Evolutionary conservation across 768 basidiomycete genomes (phyloP).

Genomic region (Boletus reticulatus): DNA sequence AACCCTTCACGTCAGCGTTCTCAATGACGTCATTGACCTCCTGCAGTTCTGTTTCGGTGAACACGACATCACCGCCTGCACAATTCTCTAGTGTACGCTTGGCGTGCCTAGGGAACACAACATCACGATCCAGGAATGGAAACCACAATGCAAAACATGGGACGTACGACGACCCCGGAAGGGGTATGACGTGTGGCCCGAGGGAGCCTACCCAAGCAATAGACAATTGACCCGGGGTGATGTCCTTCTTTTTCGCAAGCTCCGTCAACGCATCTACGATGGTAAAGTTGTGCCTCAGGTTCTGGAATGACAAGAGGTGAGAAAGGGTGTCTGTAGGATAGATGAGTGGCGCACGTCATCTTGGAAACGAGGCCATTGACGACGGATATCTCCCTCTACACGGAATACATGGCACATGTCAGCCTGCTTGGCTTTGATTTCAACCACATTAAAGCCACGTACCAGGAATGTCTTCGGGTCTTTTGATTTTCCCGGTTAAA

Average conservation of each 20-base stretch:
- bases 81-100: conserved; percentile 46
- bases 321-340: not conserved
- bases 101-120: conserved; percentile 21
- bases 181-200: conserved; percentile 45
- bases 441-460: not conserved
- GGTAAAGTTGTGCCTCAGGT: conserved; percentile 41
- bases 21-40: conserved; percentile 40
- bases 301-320: conserved; percentile 20
- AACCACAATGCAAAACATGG: not conserved
- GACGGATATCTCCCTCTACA: conserved; percentile 42
- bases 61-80: conserved; percentile 39
- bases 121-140: not conserved
- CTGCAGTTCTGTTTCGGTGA: conserved; percentile 39
- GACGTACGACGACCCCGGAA: conserved; percentile 47
- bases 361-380: conserved; percentile 41
- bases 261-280: conserved; percentile 41
- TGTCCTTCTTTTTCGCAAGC: conserved; percentile 41
- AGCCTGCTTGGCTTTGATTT: too few species aligned
- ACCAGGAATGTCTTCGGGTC: conserved; percentile 33
- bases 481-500: conserved; percentile 40
- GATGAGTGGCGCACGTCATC: conserved; percentile 28
- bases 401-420: not conserved
- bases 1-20: conserved; percentile 37
- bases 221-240: conserved; percentile 43
- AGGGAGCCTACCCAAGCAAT: conserved; percentile 44